Percentiles rank a stretch among this genome's conserved stretches.
phyloP scores from a whole-genome alignment of 352 stramenopile genomes.

The Globisporangium spinosum region DNA sequence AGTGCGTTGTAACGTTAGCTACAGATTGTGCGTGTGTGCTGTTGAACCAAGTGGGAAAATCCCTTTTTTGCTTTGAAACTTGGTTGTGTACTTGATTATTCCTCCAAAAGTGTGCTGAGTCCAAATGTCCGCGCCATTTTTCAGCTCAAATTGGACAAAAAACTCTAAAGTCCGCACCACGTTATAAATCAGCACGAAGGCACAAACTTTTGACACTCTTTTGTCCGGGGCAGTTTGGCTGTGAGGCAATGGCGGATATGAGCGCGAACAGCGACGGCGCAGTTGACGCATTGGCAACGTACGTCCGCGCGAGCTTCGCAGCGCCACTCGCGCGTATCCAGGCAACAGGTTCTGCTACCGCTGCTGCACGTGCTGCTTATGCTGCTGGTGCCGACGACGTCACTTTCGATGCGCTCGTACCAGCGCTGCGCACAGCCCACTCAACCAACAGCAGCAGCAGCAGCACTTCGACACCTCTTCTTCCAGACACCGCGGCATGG shows the following conservation, averaged over 20 bases:
- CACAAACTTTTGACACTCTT: neutral
- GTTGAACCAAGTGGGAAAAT: neutral
- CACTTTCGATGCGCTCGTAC: constrained; percentile 1
- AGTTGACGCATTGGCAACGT: neutral
- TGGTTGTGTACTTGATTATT: neutral
- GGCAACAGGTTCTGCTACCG: neutral
- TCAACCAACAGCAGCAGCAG: neutral
- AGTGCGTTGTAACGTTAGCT: neutral
- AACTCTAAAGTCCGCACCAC: neutral
- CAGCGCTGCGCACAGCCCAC: neutral
- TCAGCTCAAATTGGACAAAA: neutral
- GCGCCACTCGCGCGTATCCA: neutral
- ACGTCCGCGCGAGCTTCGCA: neutral
- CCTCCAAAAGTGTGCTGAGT: neutral
- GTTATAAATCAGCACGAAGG: neutral
- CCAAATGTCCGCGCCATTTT: neutral
- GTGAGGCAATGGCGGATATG: neutral
- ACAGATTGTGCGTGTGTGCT: neutral
- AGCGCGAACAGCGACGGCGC: constrained; percentile 3
- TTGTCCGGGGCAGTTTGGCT: neutral
- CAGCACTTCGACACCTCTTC: neutral
- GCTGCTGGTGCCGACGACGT: neutral
- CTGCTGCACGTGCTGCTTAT: neutral
- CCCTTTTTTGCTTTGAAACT: neutral
- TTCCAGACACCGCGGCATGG: constrained; percentile 8